Base-by-base conservation (phyloP, 2,329 filamentous ascomycete genomes). In the Fusarium anguioides region DNA sequence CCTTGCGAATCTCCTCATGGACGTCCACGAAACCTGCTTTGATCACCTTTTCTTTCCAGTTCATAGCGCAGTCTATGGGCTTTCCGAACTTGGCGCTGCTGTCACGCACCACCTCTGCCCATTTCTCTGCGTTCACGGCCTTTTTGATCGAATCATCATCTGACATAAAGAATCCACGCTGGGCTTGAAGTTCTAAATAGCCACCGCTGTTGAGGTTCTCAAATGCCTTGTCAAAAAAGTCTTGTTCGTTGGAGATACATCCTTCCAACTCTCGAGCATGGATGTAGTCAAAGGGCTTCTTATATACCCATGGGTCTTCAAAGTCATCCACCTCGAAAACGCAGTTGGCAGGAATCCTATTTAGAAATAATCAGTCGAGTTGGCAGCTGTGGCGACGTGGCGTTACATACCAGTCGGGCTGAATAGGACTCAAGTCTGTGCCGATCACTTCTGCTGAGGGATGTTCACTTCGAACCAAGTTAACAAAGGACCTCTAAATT, bases 201-300 rank as follows among this genome's bases (percentile, higher is more conserved):
- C 64, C 64, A 6, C 60, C 64, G 2, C 60, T 64, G 17, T 29
- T 47, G 6, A 68, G 45, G 29, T 61, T 58, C 15, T 65, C 17
- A 6, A 65, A 54, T 2, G 50, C 54, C 6, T 35, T 26, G 5
- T 58, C 36, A n/a, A 68, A 68, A 3, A 68, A 52, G n/a, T 40
- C 27, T 20, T 68, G 48, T n/a, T 68, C 64, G 10, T 68, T 41
- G 24, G 46, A 12, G 9, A 68, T 65, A 15, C 64, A 68, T 3
- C 64, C 64, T 26, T 68, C 64, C 8, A 68, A n/a, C n/a, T 68
- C 64, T 9, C 64, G 64, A 5, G 60, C 54, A 18, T 68, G 64
- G 14, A 68, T 68, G 6, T 68, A 68, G 35, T 68, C 64, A 20
- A 68, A 68, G 3, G 64, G 49, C 8, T 37, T 65, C 3, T 60